These are phyloP conservation scores for Trypanosoma conorhini DNA, from an alignment of 208 protist species.

Conservation along the genomic window DNA sequence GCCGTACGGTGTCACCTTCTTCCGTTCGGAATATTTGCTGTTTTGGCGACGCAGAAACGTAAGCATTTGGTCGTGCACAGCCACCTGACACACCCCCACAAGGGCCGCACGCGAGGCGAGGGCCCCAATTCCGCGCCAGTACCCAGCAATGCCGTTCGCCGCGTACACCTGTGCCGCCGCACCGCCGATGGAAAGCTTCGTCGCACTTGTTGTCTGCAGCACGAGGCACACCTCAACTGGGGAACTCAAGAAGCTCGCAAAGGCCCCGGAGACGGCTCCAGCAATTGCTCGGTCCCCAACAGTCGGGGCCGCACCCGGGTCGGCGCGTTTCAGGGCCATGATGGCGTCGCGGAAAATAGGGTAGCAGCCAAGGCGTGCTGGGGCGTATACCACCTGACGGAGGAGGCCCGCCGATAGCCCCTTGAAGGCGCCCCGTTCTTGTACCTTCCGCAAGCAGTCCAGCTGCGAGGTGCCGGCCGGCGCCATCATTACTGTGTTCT, in stretches of 20 bases:
- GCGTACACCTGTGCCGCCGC: conserved; percentile 48
- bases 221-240: conserved; percentile 92
- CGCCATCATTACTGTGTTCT: conserved; percentile 90
- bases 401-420: conserved; percentile 74
- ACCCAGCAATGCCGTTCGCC: conserved; percentile 59
- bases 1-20: conserved; percentile 24
- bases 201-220: conserved; percentile 80
- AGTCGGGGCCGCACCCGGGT: conserved; percentile 42
- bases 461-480: conserved; percentile 50
- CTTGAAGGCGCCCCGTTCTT: conserved; percentile 78
- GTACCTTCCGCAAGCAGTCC: conserved; percentile 43
- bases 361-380: conserved; percentile 87
- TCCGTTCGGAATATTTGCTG: conserved; percentile 14
- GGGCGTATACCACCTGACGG: conserved; percentile 93
- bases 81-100: conserved; percentile 90
- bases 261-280: conserved; percentile 73
- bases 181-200: conserved; percentile 51
- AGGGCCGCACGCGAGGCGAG: conserved; percentile 81
- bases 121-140: conserved; percentile 86
- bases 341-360: conserved; percentile 87
- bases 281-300: conserved; percentile 77
- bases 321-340: conserved; percentile 52
- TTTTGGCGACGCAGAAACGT: conserved; percentile 68
- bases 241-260: conserved; percentile 85
- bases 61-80: conserved; percentile 92